Percentiles rank a stretch among this genome's conserved stretches.
Evolutionary conservation across 192 early-diverging fungal genomes (phyloP).

Genomic region (Rhizophagus clarus): DNA sequence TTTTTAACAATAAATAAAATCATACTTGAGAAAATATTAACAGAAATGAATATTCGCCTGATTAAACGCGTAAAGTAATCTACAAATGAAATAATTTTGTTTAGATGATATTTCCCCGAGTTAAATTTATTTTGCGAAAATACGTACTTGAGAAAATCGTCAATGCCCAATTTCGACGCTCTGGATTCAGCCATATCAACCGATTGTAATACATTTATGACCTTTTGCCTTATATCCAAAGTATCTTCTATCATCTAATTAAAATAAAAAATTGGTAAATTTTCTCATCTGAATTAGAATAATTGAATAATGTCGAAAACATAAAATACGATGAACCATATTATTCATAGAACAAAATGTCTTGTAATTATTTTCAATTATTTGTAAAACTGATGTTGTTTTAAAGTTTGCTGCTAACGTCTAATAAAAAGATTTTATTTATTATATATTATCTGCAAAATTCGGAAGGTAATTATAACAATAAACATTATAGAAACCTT

Average conservation of each 20-base stretch:
- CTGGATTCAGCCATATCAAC: conserved; percentile 71
- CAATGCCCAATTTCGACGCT: conserved; percentile 90
- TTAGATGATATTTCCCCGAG: background rate
- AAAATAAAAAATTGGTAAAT: conserved; percentile 12
- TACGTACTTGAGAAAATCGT: conserved; percentile 86
- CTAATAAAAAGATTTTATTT: conserved; percentile 31
- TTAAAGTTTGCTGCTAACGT: conserved; percentile 91
- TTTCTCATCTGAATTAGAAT: background rate
- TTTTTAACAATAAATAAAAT: background rate
- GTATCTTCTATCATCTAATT: conserved; percentile 72
- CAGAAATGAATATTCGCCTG: conserved; percentile 91
- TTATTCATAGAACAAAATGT: conserved; percentile 85
- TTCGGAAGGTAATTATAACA: background rate
- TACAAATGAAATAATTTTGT: conserved; percentile 32
- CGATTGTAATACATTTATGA: conserved; percentile 73
- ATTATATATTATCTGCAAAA: background rate
- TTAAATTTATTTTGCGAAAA: background rate
- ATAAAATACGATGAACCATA: conserved; percentile 45
- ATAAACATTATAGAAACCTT: conserved; percentile 51
- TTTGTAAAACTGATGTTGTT: conserved; percentile 78
- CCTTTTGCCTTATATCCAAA: conserved; percentile 84
- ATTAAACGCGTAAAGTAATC: conserved; percentile 86
- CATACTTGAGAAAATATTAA: conserved; percentile 38
- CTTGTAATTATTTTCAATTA: conserved; percentile 96
- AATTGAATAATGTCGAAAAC: background rate